These are phyloP conservation scores for Hypoxylon intermedium DNA, from an alignment of 495 filamentous ascomycete species.

Conservation along the genomic window DNA sequence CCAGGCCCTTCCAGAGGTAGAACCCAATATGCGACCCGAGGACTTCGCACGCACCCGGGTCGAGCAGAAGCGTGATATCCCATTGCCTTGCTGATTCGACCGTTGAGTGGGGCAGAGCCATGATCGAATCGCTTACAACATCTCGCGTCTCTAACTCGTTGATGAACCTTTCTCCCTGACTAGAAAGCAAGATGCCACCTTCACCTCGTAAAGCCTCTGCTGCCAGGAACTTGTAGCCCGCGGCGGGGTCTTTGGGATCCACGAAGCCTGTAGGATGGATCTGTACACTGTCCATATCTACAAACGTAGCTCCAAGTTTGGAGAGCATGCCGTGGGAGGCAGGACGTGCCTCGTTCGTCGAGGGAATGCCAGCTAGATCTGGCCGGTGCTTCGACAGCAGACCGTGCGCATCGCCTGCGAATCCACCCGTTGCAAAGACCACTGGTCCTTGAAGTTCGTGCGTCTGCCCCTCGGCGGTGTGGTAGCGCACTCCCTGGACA, in stretches of 20 bases:
- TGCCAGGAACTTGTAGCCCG: conserved; percentile 63
- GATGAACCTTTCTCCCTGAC: conserved; percentile 57
- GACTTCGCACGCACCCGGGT: conserved; percentile 61
- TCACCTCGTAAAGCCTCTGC: conserved; percentile 66
- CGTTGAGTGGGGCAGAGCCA: conserved; percentile 40
- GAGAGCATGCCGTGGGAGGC: conserved; percentile 58
- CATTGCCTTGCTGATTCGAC: conserved; percentile 51
- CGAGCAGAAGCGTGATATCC: conserved; percentile 62
- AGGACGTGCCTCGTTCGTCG: conserved; percentile 63
- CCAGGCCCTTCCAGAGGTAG: conserved; percentile 63
- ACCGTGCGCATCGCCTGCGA: conserved; percentile 63
- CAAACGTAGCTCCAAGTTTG: conserved; percentile 54
- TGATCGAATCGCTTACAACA: conserved; percentile 57
- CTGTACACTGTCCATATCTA: conserved; percentile 67
- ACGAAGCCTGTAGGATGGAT: conserved; percentile 76
- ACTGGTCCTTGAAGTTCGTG: conserved; percentile 57
- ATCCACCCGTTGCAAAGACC: conserved; percentile 64
- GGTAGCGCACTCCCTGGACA: conserved; percentile 50
- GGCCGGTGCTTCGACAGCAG: conserved; percentile 61
- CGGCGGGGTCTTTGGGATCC: conserved; percentile 59
- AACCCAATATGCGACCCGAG: conserved; percentile 62
- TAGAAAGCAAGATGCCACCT: conserved; percentile 60
- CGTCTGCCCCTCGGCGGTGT: conserved; percentile 16
- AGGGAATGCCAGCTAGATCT: conserved; percentile 62
- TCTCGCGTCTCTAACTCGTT: conserved; percentile 66